Evolutionary conservation across 2,329 filamentous ascomycete species (phyloP), one percentile per base, ranked within the genome.

Genomic region (Parafenestella ontariensis): DNA sequence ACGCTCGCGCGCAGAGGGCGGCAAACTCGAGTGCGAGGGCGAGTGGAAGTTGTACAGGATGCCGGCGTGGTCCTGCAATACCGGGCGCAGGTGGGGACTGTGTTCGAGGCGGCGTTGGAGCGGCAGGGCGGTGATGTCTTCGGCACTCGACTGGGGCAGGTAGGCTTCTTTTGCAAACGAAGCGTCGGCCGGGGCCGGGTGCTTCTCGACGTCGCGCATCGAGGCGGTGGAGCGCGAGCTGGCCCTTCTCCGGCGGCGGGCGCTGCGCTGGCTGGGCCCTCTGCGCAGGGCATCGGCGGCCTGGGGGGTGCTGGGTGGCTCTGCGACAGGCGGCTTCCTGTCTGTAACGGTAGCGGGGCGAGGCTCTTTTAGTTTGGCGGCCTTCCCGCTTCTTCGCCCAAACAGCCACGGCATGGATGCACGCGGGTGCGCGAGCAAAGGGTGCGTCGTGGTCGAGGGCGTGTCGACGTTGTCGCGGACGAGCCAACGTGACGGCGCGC

Each of bases 401-500:
- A 96, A 96, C 58, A 88, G 90, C 92, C 91, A 96, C 76, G 88
- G 86, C 90, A 94, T 94, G 55, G 61, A 53, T 36, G 45, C 36
- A 33, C 21, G 55, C 36, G 41, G 41, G 26, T 34, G 49, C 47
- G 36, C 45, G 48, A 46, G 53, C 53, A 46, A 41, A 24, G 55
- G 46, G 46, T 46, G 46, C 36, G 53, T n/a, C 21, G 50, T 44
- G 43, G 46, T 40, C 5, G 24, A 26, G 18, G 36, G 17, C 24
- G 50, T 33, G 24, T 31, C 46, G 37, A 41, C 49, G 52, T 54
- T 40, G 54, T 54, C 52, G 52, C 54, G 47, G 54, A 15, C 40
- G 49, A 40, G 47, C 43, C 29, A 62, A 59, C 62, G 67, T 64
- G 69, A 65, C 61, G 26, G 58, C 37, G 37, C 37, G 36, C 21